Evolutionary conservation across 805 yeast genomes (phyloP), one percentile per base, ranked within the genome.

Genomic region (Metschnikowia matae): DNA sequence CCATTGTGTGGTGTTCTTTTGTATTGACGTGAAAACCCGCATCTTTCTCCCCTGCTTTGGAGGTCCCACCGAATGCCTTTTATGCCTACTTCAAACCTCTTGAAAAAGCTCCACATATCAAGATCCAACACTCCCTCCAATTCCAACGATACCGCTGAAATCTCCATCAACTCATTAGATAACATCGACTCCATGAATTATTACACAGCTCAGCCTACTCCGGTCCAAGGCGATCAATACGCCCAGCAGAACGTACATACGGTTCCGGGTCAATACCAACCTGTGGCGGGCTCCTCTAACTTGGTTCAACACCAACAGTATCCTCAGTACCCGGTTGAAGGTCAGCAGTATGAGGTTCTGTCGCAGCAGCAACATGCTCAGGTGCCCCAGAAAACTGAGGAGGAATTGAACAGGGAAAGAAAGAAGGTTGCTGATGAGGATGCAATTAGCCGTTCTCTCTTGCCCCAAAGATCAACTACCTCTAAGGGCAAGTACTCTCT

Each of bases 401-500:
- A 53, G 15, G 56, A 54, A n/a, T 13, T 45, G 33, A 17, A 13
- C 17, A 21, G 20, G 13, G 49, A 40, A 13, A 17, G 31, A 29
- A 46, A 46, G 33, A 48, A 48, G 21, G 20, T 32, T 18, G 52
- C 52, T 5, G 58, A 53, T n/a, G 56, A 54, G 34, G 54, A 50
- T 13, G 58, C 58, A 7, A 54, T 54, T 11, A 50, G 46, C 41
- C 57, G 57, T 36, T 54, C 59, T 20, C 60, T 58, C 35, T 56
- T 58, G 51, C 61, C 61, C 18, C 54, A 56, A 33, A 44, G 58
- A 17, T 52, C 55, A 15, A 57, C 60, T 7, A 56, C 52, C 4
- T 78, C 84, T 38, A 80, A 78, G 59, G 84, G 84, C 31, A 80
- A 80, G 60, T 81, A 81, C 57, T 69, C 81, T n/a, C 62, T 81